phyloP scores from a whole-genome alignment of 208 protist species.

The Leishmania braziliensis region DNA sequence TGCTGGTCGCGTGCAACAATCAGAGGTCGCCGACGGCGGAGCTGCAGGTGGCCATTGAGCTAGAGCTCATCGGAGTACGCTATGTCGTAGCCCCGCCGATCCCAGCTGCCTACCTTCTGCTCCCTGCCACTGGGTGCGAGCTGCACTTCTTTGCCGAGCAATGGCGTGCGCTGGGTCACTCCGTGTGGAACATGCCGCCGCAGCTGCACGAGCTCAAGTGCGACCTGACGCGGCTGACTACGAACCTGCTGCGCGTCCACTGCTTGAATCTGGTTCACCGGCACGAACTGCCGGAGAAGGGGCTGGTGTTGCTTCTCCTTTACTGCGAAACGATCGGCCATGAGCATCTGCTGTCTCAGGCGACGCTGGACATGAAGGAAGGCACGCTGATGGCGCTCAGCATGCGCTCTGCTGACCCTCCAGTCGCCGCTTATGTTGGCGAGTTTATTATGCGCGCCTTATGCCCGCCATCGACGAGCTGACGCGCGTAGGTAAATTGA shows the following conservation, averaged over 20 bases:
- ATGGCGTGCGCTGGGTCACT: constrained; percentile 30
- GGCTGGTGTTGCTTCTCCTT: constrained; percentile 36
- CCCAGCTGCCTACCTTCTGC: constrained; percentile 50
- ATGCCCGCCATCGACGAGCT: constrained; percentile 8
- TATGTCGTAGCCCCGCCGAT: constrained; percentile 64
- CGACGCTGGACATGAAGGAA: constrained; percentile 30
- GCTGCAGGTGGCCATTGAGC: constrained; percentile 50
- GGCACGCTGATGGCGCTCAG: constrained; percentile 34
- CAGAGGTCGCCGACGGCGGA: constrained; percentile 35
- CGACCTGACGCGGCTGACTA: constrained; percentile 30
- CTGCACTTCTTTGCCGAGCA: constrained; percentile 26
- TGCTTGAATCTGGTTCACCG: constrained; percentile 58
- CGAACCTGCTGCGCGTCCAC: constrained; percentile 56
- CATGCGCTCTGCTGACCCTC: constrained; percentile 43
- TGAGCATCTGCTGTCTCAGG: constrained; percentile 42
- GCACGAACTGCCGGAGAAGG: constrained; percentile 20
- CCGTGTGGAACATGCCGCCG: constrained; percentile 50
- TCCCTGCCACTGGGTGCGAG: constrained; percentile 50
- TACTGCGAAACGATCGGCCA: constrained; percentile 54
- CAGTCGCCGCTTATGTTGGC: constrained; percentile 51
- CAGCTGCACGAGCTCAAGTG: constrained; percentile 25
- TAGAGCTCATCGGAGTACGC: constrained; percentile 57
- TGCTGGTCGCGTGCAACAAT: constrained; percentile 59
- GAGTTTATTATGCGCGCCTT: constrained; percentile 38
- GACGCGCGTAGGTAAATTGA: neutral